Evolutionary conservation across 306 rosid genomes (phyloP).

Genomic region (Malus fusca): DNA sequence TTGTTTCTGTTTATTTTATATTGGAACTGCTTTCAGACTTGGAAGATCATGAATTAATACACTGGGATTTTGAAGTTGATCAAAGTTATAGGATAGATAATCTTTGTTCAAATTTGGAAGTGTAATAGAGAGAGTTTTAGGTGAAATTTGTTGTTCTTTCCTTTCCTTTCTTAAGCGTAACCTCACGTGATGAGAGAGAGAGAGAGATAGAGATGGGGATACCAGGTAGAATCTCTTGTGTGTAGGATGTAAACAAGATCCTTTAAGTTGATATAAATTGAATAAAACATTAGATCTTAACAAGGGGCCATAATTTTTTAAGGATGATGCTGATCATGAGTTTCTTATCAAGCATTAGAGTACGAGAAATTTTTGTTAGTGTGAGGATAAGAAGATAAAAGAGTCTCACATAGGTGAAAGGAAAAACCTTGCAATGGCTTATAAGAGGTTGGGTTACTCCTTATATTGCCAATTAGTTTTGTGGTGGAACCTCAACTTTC

Average conservation of each 20-base stretch:
- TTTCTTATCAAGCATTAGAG: not conserved
- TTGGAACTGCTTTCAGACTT: constrained; percentile 7
- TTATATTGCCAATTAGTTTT: too few relatives aligned
- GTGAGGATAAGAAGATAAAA: too few relatives aligned
- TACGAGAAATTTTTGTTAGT: not conserved
- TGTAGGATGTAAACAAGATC: not conserved
- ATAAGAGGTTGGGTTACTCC: too few relatives aligned
- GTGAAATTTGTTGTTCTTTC: constrained; percentile 5
- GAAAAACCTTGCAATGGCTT: too few relatives aligned
- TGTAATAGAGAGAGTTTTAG: not conserved
- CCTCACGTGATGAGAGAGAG: too few relatives aligned
- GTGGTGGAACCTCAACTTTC: too few relatives aligned
- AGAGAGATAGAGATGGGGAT: too few relatives aligned
- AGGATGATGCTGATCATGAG: not conserved
- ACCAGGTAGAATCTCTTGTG: constrained; percentile 5
- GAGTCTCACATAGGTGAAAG: too few relatives aligned
- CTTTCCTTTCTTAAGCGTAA: too few relatives aligned
- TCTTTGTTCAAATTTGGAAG: too few relatives aligned
- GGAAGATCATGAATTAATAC: not conserved
- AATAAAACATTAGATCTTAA: not conserved
- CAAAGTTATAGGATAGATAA: not conserved
- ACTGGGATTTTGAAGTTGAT: not conserved
- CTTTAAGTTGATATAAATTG: not conserved
- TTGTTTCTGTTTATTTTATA: constrained; percentile 12
- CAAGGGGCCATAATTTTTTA: not conserved